Conservation (phyloP, 164 flowering plant genomes). For the Magnolia kwangsiensis region DNA sequence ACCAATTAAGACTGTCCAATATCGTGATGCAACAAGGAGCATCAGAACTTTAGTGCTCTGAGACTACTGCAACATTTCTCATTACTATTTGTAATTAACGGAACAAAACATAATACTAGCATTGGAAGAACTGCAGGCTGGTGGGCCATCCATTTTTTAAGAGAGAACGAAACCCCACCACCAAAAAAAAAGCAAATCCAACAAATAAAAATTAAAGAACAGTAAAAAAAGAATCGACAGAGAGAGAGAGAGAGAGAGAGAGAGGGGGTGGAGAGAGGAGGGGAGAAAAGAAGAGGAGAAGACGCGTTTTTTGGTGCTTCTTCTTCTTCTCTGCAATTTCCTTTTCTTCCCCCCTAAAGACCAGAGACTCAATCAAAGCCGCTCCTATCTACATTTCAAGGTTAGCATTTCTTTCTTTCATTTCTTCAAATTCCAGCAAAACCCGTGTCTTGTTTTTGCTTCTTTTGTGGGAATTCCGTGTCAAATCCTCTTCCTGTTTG, state of each 20-base stretch:
- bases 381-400: not conserved
- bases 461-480: not conserved
- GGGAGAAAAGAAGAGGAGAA: not conserved
- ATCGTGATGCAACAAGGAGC: no score
- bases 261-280: not conserved
- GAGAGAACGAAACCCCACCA: no score
- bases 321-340: not conserved
- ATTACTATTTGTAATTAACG: no score
- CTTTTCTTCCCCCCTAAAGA: not conserved
- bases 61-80: no score
- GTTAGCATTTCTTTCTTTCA: not conserved
- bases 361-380: not conserved
- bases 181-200: no score
- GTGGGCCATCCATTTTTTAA: no score
- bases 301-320: not conserved
- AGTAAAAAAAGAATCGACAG: not conserved
- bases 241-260: not conserved
- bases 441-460: not conserved
- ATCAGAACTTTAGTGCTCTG: no score
- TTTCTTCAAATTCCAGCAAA: not conserved
- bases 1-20: no score
- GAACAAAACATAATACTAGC: no score
- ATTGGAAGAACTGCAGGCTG: no score
- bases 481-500: not conserved
- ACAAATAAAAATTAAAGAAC: not conserved